Percentiles rank a stretch among this genome's conserved stretches.
These are phyloP conservation scores for Bondarzewia mesenterica DNA, from an alignment of 1,284 basidiomycete species.

Conservation along the genomic window DNA sequence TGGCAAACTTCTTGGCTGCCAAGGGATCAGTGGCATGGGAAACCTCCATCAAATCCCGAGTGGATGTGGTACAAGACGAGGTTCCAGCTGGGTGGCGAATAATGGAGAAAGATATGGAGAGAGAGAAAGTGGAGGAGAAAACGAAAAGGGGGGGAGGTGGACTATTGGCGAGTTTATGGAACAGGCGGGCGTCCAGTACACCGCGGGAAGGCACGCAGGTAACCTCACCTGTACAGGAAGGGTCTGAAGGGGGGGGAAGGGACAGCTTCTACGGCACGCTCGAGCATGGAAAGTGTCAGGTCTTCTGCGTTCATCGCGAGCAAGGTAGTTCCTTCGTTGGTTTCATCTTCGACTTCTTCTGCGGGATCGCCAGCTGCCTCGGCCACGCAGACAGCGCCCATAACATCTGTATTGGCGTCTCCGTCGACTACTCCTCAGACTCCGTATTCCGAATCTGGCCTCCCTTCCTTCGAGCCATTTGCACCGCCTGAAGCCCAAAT, in stretches of 20 bases:
- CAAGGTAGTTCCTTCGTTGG: conserved; percentile 1
- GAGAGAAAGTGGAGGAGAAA: conserved; percentile 25
- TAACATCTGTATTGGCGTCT: background rate
- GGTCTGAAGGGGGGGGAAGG: background rate
- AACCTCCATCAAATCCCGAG: conserved; percentile 46
- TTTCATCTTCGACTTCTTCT: background rate
- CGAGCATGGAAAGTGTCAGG: conserved; percentile 5
- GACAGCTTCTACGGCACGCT: background rate
- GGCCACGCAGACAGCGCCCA: background rate
- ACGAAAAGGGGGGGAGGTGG: conserved; percentile 37
- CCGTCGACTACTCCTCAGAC: conserved; percentile 4
- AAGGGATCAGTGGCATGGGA: conserved; percentile 73
- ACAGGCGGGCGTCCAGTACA: conserved; percentile 30
- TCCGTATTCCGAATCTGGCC: conserved; percentile 17
- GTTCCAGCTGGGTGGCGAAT: conserved; percentile 61
- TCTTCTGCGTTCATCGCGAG: conserved; percentile 1
- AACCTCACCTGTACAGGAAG: conserved; percentile 2
- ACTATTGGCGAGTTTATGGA: conserved; percentile 67
- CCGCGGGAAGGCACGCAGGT: background rate
- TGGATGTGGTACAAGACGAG: conserved; percentile 42
- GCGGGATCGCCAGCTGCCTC: background rate
- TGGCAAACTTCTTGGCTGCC: conserved; percentile 53
- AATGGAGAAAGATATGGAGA: conserved; percentile 32
- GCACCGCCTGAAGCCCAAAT: conserved; percentile 8
- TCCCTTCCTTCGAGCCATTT: conserved; percentile 13